Percentiles rank a stretch among this genome's conserved stretches.
These are phyloP conservation scores for Naganishia randhawae DNA, from an alignment of 768 basidiomycete species.

Conservation along the genomic window DNA sequence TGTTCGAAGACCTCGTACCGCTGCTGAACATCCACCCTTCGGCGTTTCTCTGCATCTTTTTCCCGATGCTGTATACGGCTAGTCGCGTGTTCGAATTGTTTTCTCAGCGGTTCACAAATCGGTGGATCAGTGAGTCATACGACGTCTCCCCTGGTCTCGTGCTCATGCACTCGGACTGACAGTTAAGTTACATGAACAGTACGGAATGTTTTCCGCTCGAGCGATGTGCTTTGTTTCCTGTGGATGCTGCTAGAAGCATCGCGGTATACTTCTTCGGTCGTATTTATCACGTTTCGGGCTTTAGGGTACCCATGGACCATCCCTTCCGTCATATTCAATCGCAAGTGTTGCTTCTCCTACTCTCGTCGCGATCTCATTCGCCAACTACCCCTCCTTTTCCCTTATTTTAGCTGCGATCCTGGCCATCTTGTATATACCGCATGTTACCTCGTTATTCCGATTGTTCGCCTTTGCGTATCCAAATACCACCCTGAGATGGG, in stretches of 20 bases:
- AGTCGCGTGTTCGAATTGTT: background rate
- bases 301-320: conserved; percentile 14
- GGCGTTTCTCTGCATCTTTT: conserved; percentile 8
- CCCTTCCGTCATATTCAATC: conserved; percentile 1
- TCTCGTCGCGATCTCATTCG: background rate
- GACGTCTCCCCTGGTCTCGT: background rate
- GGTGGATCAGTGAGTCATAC: conserved; percentile 17
- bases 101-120: background rate
- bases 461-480: conserved; percentile 13
- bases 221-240: conserved; percentile 14
- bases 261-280: conserved; percentile 5
- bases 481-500: conserved; percentile 9
- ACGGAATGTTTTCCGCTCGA: conserved; percentile 9
- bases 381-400: background rate
- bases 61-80: background rate
- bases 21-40: conserved; percentile 7
- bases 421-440: conserved; percentile 8
- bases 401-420: background rate
- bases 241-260: conserved; percentile 18
- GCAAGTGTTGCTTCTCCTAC: background rate
- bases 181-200: background rate
- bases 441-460: conserved; percentile 13
- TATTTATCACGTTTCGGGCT: conserved; percentile 12
- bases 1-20: conserved; percentile 13
- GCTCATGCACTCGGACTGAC: background rate